A percentile compares a stretch with the other conserved stretches of the same genome.
These are phyloP conservation scores for Phytophthora lateralis DNA, from an alignment of 352 stramenopile genomes.

Conservation along the genomic window DNA sequence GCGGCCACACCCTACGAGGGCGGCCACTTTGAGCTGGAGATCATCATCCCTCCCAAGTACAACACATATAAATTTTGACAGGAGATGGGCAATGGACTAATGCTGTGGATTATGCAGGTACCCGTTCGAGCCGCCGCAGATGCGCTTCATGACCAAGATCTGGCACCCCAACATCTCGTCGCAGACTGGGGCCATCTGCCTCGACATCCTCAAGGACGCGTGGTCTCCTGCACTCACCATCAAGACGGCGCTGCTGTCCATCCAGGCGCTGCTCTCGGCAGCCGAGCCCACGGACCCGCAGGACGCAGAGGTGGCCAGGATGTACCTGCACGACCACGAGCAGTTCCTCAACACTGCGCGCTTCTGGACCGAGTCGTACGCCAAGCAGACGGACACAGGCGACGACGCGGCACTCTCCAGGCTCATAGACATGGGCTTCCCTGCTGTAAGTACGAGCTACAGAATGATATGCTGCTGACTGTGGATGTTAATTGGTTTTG, in stretches of 20 bases:
- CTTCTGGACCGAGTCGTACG: conserved; percentile 97
- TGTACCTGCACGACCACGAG: conserved; percentile 93
- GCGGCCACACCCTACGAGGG: conserved; percentile 88
- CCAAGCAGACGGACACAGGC: conserved; percentile 63
- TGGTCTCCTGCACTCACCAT: conserved; percentile 97
- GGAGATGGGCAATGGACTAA: background rate
- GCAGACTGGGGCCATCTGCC: conserved; percentile 96
- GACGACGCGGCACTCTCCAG: conserved; percentile 67
- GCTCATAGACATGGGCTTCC: conserved; percentile 90
- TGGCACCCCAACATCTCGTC: conserved; percentile 98
- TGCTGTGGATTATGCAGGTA: conserved; percentile 43
- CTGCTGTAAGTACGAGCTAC: conserved; percentile 50
- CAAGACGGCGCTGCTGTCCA: conserved; percentile 95
- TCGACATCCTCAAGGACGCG: conserved; percentile 98
- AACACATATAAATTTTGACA: conserved; percentile 1
- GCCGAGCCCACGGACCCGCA: conserved; percentile 93
- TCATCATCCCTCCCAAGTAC: conserved; percentile 93
- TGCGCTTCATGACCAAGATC: conserved; percentile 94
- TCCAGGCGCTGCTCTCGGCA: conserved; percentile 95
- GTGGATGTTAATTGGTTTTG: background rate
- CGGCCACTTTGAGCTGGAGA: conserved; percentile 93
- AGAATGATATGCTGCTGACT: too few species aligned
- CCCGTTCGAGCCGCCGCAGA: conserved; percentile 96
- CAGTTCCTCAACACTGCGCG: conserved; percentile 95
- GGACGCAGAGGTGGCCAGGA: conserved; percentile 95